A percentile compares a stretch with the other conserved stretches of the same genome.
These are phyloP conservation scores for Nitzschia inconspicua DNA, from an alignment of 108 stramenopile genomes.

Conservation along the genomic window DNA sequence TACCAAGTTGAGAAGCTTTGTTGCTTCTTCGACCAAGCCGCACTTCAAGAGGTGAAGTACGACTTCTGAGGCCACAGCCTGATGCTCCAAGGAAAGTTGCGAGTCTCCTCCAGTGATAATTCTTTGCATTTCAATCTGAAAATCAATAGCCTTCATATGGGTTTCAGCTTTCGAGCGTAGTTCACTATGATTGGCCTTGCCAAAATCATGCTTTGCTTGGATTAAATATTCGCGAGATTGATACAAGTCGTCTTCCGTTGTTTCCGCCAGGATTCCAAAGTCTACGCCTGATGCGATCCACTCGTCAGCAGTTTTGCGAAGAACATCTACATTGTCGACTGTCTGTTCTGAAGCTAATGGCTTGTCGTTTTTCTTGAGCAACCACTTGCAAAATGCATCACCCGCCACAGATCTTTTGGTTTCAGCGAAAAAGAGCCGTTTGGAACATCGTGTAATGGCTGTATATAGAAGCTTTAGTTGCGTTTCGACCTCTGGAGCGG, in stretches of 20 bases:
- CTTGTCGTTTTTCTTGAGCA: not conserved
- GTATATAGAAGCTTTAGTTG: constrained; percentile 57
- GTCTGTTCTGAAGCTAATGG: not conserved
- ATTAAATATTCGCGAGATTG: too few species aligned
- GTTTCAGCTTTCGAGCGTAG: too few species aligned
- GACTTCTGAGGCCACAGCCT: too few species aligned
- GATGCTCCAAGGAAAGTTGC: too few species aligned
- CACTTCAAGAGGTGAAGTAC: too few species aligned
- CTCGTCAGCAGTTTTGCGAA: not conserved
- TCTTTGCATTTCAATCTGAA: too few species aligned
- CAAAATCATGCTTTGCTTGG: too few species aligned
- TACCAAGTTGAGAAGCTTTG: too few species aligned
- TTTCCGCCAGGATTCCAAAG: not conserved
- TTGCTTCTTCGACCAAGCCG: too few species aligned
- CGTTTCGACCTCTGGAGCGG: constrained; percentile 40
- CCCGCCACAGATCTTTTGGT: constrained; percentile 33
- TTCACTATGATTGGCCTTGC: too few species aligned
- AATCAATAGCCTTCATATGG: too few species aligned
- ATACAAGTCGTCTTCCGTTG: not conserved
- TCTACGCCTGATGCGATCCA: not conserved
- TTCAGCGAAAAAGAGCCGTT: constrained; percentile 53
- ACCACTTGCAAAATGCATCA: constrained; percentile 29
- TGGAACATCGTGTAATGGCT: constrained; percentile 41
- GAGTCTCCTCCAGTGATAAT: too few species aligned
- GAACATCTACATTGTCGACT: not conserved